Base-by-base conservation (phyloP, 2,329 filamentous ascomycete species). In the Tolypocladium guangdongense region DNA sequence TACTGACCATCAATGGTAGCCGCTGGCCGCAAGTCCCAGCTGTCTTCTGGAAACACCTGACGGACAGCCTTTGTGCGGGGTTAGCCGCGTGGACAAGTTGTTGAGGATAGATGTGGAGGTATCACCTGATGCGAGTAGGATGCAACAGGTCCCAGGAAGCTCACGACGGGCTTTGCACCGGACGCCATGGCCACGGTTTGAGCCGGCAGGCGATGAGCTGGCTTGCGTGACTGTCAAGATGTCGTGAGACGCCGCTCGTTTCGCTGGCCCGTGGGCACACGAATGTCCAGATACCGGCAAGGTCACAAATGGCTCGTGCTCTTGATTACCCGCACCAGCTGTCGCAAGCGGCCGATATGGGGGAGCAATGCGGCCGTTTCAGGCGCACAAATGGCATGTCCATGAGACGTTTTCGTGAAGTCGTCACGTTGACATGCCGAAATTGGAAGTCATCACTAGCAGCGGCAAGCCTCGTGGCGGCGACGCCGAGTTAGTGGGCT, bases 121-220 rank as follows among this genome's bases (percentile, higher is more conserved):
- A 35, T 58, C 67, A 77, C 75, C 72, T 78, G 75, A 55, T 78
- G 75, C 45, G 75, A 74, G 61, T 78, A 78, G 50, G 75, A 78
- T 18, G 75, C 71, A 47, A 68, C 62, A 33, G 75, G 75, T 22
- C 75, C 75, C n/a, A 78, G 63, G 62, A 75, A 78, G 60, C 72
- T 73, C 55, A 78, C 76, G 36, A 71, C 60, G 16, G 72, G 72
- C 58, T 73, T 73, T 49, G 52, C 43, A 47, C 57, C 55, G 27
- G 64, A 58, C 36, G 63, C 48, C 60, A 65, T 67, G 62, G 57
- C 65, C 47, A 22, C 37, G 20, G 37, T 18, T 11, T 10, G 37
- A 38, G 8, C 37, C n/a, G 37, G 37, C 18, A 47, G 27, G 27
- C 43, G 18, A n/a, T 33, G 43, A 20, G 43, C 27, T 20, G 27